Evolutionary conservation across 2,329 filamentous ascomycete genomes (phyloP), one percentile per base, ranked within the genome.

Genomic region (Pseudogymnoascus sp.): DNA sequence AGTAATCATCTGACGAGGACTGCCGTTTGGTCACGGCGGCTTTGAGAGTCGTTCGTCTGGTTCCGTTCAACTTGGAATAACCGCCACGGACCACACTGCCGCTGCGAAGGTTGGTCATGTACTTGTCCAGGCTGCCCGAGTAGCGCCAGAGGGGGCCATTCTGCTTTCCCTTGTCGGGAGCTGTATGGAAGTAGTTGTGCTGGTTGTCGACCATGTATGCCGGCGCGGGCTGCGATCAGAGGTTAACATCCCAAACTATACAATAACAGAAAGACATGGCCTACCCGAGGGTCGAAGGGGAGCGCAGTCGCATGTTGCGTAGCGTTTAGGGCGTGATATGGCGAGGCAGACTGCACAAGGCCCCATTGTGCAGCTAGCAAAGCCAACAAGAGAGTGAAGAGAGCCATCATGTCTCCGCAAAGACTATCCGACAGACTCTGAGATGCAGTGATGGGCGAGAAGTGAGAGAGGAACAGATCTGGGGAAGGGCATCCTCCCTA

Each of bases 191-290:
- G 64, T 65, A 68, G 62, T 69, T 66, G 27, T 64, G 29, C 9
- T 42, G 52, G 25, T 69, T 66, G 36, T 69, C 66, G 1, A 68
- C 65, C 67, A 69, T 69, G 40, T 69, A 69, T 1, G 65, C 31
- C n/a, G 63, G 62, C 5, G 59, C 58, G 5, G 63, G 62, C 65
- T 65, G 60, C 35, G 35, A 37, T n/a, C 35, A 37, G 13, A 37
- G 35, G 13, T 37, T 37, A 37, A 13, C 35, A 37, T n/a, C 35
- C 35, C 35, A 13, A 37, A 37, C 35, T n/a, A 37, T 37, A 37
- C 35, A 37, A n/a, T 5, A 37, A 37, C 35, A n/a, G 12, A n/a
- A 13, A n/a, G 35, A 13, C 35, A 37, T 37, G 12, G 35, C 35
- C 36, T 7, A 37, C 36, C 36, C 36, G 36, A 13, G 36, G 36